phyloP scores from a whole-genome alignment of 805 yeast genomes.

The Lipomyces mesembrius region DNA sequence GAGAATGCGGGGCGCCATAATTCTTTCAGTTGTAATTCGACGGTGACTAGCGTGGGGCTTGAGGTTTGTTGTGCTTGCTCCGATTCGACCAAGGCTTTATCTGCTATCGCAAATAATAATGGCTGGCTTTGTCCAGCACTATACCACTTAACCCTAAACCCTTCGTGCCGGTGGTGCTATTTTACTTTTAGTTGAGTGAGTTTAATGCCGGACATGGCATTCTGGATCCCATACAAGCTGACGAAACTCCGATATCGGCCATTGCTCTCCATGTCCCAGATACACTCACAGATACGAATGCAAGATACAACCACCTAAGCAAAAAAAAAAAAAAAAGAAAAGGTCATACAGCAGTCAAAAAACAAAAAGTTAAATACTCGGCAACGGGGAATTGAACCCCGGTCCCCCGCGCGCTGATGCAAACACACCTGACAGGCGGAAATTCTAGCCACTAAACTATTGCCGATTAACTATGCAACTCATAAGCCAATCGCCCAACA shows the following conservation, averaged over 20 bases:
- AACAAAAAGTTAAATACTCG: background rate
- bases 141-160: no score
- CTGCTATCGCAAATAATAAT: background rate
- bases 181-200: no score
- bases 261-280: no score
- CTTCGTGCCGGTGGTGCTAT: no score
- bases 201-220: no score
- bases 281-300: no score
- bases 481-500: no score
- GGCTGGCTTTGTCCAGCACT: no score
- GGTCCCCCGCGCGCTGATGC: conserved; percentile 14
- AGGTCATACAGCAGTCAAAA: background rate
- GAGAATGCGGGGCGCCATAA: background rate
- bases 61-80: background rate
- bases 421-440: conserved; percentile 44
- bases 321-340: no score
- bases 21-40: background rate
- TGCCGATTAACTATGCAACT: conserved; percentile 37
- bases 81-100: background rate
- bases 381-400: conserved; percentile 17
- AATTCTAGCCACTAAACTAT: conserved; percentile 48
- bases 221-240: no score
- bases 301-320: no score
- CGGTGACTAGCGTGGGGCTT: background rate
- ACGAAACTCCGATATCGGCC: no score